Evolutionary conservation across 2,329 filamentous ascomycete genomes (phyloP).

Genomic region (Ceratocystiopsis sp.): DNA sequence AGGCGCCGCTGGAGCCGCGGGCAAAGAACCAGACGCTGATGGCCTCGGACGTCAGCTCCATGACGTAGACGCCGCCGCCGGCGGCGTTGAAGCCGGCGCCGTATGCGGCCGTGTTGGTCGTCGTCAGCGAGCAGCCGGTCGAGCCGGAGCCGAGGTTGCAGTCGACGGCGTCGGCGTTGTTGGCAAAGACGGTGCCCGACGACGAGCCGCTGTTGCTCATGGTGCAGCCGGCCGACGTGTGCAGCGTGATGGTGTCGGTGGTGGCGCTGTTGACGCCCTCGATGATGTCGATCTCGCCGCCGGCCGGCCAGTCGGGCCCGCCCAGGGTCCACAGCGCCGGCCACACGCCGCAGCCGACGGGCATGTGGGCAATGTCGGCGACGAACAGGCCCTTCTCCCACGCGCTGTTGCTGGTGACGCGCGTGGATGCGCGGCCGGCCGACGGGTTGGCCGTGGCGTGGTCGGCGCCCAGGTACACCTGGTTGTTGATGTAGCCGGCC

Average conservation of each 20-base stretch:
- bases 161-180: conserved; percentile 18
- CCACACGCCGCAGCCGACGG: conserved; percentile 60
- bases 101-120: conserved; percentile 35
- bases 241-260: conserved; percentile 47
- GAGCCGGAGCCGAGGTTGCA: conserved; percentile 19
- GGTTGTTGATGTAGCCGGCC: conserved; percentile 35
- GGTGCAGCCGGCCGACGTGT: conserved; percentile 44
- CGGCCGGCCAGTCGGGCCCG: conserved; percentile 50
- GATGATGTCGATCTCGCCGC: conserved; percentile 66
- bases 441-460: conserved; percentile 34
- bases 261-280: conserved; percentile 54
- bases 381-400: conserved; percentile 57
- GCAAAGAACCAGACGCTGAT: conserved; percentile 78
- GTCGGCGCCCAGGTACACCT: conserved; percentile 56
- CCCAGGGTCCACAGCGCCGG: conserved; percentile 51
- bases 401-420: conserved; percentile 46
- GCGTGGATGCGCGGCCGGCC: conserved; percentile 51
- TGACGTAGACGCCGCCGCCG: conserved; percentile 54
- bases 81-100: conserved; percentile 54
- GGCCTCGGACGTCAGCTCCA: conserved; percentile 54
- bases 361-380: conserved; percentile 60
- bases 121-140: conserved; percentile 42
- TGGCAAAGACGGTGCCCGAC: conserved; percentile 25
- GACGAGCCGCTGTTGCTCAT: conserved; percentile 33
- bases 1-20: conserved; percentile 23